Conservation (phyloP, 305 asterid genomes). For the Solanum hybrid region DNA sequence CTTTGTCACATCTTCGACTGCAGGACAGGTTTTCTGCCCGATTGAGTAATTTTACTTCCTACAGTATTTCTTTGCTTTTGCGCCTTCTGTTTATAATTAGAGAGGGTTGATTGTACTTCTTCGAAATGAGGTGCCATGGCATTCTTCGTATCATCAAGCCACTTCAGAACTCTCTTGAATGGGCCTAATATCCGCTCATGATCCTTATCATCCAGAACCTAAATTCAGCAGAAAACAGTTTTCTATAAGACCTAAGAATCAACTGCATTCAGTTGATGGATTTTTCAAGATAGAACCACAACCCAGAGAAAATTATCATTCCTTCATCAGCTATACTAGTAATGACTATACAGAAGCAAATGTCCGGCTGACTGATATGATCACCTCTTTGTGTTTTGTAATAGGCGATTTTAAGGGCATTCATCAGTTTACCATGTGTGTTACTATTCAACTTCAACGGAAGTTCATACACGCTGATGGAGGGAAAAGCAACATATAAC, state of each 20-base stretch:
- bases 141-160: slow-evolving; percentile 56
- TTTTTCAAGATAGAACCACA: neutral
- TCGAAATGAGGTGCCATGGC: slow-evolving; percentile 75
- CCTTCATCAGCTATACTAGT: neutral
- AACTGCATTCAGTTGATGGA: neutral
- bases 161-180: slow-evolving; percentile 46
- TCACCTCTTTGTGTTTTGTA: neutral
- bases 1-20: slow-evolving; percentile 4
- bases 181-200: slow-evolving; percentile 47
- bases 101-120: slow-evolving; percentile 37
- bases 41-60: neutral
- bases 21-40: neutral
- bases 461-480: neutral
- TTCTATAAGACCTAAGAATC: neutral
- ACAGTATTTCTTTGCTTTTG: slow-evolving; percentile 14
- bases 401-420: neutral
- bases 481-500: neutral
- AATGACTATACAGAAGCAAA: neutral
- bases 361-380: neutral
- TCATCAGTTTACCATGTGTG: neutral
- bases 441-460: neutral
- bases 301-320: neutral
- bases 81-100: slow-evolving; percentile 28
- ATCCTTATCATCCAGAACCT: slow-evolving; percentile 48
- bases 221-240: slow-evolving; percentile 1